phyloP scores from a whole-genome alignment of 1,139 yeast species.

The Pichia sp. region DNA sequence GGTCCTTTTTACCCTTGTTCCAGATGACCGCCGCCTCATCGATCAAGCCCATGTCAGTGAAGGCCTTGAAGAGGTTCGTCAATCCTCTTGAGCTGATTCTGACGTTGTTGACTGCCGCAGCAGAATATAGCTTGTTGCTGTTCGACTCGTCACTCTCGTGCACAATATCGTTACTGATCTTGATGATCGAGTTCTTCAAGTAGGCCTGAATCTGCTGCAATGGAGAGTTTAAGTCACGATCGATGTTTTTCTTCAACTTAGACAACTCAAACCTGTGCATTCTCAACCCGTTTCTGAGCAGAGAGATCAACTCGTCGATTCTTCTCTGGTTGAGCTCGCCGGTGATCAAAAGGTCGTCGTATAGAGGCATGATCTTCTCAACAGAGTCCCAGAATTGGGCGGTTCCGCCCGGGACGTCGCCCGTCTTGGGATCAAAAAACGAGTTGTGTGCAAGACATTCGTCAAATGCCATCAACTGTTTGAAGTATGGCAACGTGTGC shows the following conservation, averaged over 20 bases:
- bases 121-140: background rate
- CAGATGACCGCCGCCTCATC: conserved; percentile 52
- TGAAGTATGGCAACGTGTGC: conserved; percentile 26
- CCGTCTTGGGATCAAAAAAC: conserved; percentile 30
- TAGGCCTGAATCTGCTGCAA: conserved; percentile 43
- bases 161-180: conserved; percentile 45
- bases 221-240: conserved; percentile 46
- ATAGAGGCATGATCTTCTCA: conserved; percentile 43
- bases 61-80: conserved; percentile 53
- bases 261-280: conserved; percentile 46
- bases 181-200: conserved; percentile 39
- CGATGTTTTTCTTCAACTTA: conserved; percentile 46
- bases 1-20: conserved; percentile 38
- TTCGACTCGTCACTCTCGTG: background rate
- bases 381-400: conserved; percentile 44
- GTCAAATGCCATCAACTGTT: conserved; percentile 39
- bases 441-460: conserved; percentile 43
- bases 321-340: conserved; percentile 42
- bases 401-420: conserved; percentile 28
- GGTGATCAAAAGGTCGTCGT: conserved; percentile 40
- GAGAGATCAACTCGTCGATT: conserved; percentile 40
- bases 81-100: conserved; percentile 47
- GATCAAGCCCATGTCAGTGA: conserved; percentile 46
- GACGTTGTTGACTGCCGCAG: conserved; percentile 1
- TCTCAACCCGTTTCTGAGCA: conserved; percentile 47